phyloP scores from a whole-genome alignment of 805 yeast species.

The Clavispora fructus region DNA sequence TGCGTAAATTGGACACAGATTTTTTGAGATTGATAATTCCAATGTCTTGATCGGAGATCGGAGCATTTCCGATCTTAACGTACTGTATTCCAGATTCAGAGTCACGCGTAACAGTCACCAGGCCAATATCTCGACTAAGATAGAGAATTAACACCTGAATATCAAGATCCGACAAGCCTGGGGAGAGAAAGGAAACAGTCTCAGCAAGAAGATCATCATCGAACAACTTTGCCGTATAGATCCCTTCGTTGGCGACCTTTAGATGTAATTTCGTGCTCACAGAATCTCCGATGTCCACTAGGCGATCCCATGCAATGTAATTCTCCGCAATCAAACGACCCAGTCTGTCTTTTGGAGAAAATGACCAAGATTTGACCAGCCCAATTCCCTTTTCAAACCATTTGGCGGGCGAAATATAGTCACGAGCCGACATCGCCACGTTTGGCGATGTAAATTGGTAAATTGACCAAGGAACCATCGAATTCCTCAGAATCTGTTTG shows the following conservation, averaged over 20 bases:
- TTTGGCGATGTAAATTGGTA: constrained; percentile 2
- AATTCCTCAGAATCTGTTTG: constrained; percentile 17
- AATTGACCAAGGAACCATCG: constrained; percentile 12
- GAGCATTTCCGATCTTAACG: constrained; percentile 17
- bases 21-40: constrained; percentile 25
- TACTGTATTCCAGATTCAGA: constrained; percentile 1
- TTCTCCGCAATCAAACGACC: constrained; percentile 18
- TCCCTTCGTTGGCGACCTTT: constrained; percentile 8
- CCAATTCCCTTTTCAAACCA: background rate
- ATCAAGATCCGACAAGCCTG: constrained; percentile 18
- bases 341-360: background rate
- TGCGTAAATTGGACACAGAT: constrained; percentile 14
- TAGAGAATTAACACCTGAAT: constrained; percentile 22
- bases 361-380: background rate
- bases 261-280: background rate
- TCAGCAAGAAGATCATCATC: constrained; percentile 1
- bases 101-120: constrained; percentile 1
- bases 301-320: constrained; percentile 19
- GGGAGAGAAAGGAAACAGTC: background rate
- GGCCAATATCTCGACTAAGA: constrained; percentile 21
- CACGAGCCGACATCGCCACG: background rate
- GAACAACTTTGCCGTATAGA: constrained; percentile 9
- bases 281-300: constrained; percentile 8
- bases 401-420: constrained; percentile 8
- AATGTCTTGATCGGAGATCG: constrained; percentile 25